Evolutionary conservation across 306 rosid species (phyloP), one percentile per base, ranked within the genome.

Genomic region (Medicago arabica): DNA sequence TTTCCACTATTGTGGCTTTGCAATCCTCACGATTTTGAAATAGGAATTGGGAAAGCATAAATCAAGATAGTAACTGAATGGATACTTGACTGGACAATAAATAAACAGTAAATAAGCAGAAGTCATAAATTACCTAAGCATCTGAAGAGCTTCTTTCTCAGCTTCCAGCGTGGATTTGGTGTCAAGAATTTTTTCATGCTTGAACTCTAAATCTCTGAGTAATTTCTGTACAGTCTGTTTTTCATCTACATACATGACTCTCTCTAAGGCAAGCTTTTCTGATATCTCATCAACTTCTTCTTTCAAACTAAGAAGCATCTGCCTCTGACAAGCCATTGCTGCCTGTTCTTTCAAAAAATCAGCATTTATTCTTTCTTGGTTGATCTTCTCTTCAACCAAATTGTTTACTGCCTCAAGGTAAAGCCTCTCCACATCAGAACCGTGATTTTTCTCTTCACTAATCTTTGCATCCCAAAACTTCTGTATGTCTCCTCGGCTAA

Each of bases 91-190:
- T 59, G 63, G 51, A 72, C 43, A 65, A 44, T 55, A 53, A 53
- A 67, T 68, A 70, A 76, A 59, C 58, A 54, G 50, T 34, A 55
- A 25, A 36, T 15, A 74, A 64, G 28, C 1, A 2, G 1, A 74
- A 8, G 18, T 43, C 36, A 55, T 13, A 78, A 46, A 46, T 59
- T 83, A 95, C 98, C 97, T 87, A 40, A 90, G 88, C 79, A 95
- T 95, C 65, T 90, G 92, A 78, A 92, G 80, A 67, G 97, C 97
- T 89, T 95, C 98, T 72, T 79, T 95, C 87, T 95, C 98, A 34
- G 98, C 93, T 85, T 95, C 89, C 13, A 92, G 90, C 23, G 87
- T 85, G 65, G 97, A 90, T 82, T 90, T 95, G 75, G 71, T 64
- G 74, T 92, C 95, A 71, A 90, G 88, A 43, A 83, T 72, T 74